phyloP scores from a whole-genome alignment of 2,329 filamentous ascomycete species.

The Exophiala viscosa region DNA sequence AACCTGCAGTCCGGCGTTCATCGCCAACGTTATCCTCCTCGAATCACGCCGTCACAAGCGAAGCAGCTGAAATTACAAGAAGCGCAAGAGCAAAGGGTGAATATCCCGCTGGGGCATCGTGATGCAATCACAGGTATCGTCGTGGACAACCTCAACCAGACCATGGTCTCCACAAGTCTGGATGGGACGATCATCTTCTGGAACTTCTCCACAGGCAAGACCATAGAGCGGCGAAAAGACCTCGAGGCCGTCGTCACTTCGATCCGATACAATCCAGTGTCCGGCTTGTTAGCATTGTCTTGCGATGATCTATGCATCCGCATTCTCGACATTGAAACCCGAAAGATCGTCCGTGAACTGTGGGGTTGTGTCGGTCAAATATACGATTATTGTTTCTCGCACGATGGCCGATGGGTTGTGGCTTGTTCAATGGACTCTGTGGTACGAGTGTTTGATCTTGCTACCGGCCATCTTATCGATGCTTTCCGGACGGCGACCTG shows the following conservation, averaged over 20 bases:
- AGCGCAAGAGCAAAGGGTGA: constrained; percentile 42
- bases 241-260: constrained; percentile 71
- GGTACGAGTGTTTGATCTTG: constrained; percentile 88
- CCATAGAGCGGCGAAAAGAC: constrained; percentile 81
- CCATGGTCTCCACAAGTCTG: constrained; percentile 77
- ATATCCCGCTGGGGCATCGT: constrained; percentile 68
- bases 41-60: constrained; percentile 71
- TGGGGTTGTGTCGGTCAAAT: constrained; percentile 73
- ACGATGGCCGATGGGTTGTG: constrained; percentile 89
- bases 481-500: constrained; percentile 78
- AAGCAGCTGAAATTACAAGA: constrained; percentile 68
- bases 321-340: constrained; percentile 85
- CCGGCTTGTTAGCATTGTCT: constrained; percentile 79
- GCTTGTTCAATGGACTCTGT: constrained; percentile 77
- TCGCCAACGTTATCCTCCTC: constrained; percentile 80
- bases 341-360: constrained; percentile 86
- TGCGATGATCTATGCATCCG: constrained; percentile 87
- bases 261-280: constrained; percentile 75
- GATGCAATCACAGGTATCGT: constrained; percentile 80
- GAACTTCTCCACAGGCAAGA: constrained; percentile 81
- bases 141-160: constrained; percentile 84
- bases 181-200: constrained; percentile 97
- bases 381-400: constrained; percentile 84
- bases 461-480: constrained; percentile 92
- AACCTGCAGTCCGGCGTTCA: constrained; percentile 92